Evolutionary conservation across 2,329 filamentous ascomycete genomes (phyloP).

Genomic region (Fusarium foetens): DNA sequence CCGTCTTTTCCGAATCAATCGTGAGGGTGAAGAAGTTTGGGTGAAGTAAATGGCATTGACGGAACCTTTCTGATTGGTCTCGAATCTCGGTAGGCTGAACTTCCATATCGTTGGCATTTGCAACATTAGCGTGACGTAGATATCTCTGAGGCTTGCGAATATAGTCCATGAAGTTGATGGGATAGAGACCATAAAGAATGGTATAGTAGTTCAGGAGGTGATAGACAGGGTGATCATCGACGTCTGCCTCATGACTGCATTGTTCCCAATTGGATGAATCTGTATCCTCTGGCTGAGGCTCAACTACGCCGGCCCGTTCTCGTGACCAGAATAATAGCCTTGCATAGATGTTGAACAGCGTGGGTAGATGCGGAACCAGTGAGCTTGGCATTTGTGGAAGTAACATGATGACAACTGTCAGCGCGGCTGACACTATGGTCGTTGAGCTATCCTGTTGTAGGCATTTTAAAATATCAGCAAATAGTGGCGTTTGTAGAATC

Average conservation of each 20-base stretch:
- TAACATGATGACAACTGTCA: slow-evolving; percentile 83
- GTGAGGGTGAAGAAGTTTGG: slow-evolving; percentile 87
- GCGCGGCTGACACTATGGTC: slow-evolving; percentile 77
- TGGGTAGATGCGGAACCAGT: slow-evolving; percentile 73
- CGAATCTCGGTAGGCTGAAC: slow-evolving; percentile 82
- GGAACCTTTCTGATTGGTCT: slow-evolving; percentile 78
- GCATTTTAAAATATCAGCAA: slow-evolving; percentile 76
- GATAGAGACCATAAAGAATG: slow-evolving; percentile 83
- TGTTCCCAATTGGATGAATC: slow-evolving; percentile 69
- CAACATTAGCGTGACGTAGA: slow-evolving; percentile 76
- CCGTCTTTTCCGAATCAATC: slow-evolving; percentile 80
- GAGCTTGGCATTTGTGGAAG: slow-evolving; percentile 82
- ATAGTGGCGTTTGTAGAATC: slow-evolving; percentile 76
- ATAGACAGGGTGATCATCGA: slow-evolving; percentile 70
- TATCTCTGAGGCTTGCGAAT: slow-evolving; percentile 84
- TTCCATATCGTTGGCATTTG: slow-evolving; percentile 77
- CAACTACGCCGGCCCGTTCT: slow-evolving; percentile 56
- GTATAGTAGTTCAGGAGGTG: slow-evolving; percentile 82
- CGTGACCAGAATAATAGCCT: slow-evolving; percentile 82
- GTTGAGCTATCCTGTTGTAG: slow-evolving; percentile 82
- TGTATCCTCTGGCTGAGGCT: slow-evolving; percentile 52
- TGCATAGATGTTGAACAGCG: slow-evolving; percentile 84
- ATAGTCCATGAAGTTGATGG: slow-evolving; percentile 87
- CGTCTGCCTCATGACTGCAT: slow-evolving; percentile 68
- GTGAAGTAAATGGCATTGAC: slow-evolving; percentile 78